Evolutionary conservation across 495 filamentous ascomycete genomes (phyloP).

Genomic region (Amorphotheca resinae): DNA sequence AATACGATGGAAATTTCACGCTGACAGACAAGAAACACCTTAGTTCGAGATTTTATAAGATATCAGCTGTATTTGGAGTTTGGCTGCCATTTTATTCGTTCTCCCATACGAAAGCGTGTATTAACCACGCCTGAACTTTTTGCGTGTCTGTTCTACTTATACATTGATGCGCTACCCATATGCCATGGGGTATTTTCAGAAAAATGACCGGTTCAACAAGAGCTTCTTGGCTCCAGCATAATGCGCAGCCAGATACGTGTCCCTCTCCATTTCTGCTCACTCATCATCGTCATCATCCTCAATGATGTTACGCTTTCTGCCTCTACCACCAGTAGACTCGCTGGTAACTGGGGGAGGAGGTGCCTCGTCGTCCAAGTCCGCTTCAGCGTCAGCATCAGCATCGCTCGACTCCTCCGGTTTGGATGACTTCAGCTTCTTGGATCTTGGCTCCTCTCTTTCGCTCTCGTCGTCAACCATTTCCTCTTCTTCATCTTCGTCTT

Average conservation of each 20-base stretch:
- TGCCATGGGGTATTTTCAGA: too few relatives aligned
- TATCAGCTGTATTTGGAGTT: too few relatives aligned
- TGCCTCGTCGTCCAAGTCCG: slow-evolving; percentile 26
- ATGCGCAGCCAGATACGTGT: neutral
- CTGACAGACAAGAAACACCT: too few relatives aligned
- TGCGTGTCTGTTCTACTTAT: neutral
- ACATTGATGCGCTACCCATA: neutral
- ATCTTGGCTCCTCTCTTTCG: slow-evolving; percentile 27
- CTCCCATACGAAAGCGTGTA: too few relatives aligned
- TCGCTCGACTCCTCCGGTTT: slow-evolving; percentile 32
- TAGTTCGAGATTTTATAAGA: too few relatives aligned
- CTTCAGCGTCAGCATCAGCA: slow-evolving; percentile 31
- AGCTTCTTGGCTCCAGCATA: too few relatives aligned
- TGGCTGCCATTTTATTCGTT: too few relatives aligned
- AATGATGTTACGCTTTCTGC: slow-evolving; percentile 25
- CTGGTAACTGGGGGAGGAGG: slow-evolving; percentile 22
- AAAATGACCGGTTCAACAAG: too few relatives aligned
- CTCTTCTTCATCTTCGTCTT: slow-evolving; percentile 49
- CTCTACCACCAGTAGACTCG: slow-evolving; percentile 24
- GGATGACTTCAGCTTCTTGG: slow-evolving; percentile 36
- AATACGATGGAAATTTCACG: too few relatives aligned
- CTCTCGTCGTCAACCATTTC: slow-evolving; percentile 15
- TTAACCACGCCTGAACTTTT: neutral
- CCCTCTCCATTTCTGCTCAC: neutral
- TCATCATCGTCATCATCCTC: slow-evolving; percentile 31